These are phyloP conservation scores for Talaromyces piceae DNA, from an alignment of 2,329 filamentous ascomycete species.

Conservation along the genomic window DNA sequence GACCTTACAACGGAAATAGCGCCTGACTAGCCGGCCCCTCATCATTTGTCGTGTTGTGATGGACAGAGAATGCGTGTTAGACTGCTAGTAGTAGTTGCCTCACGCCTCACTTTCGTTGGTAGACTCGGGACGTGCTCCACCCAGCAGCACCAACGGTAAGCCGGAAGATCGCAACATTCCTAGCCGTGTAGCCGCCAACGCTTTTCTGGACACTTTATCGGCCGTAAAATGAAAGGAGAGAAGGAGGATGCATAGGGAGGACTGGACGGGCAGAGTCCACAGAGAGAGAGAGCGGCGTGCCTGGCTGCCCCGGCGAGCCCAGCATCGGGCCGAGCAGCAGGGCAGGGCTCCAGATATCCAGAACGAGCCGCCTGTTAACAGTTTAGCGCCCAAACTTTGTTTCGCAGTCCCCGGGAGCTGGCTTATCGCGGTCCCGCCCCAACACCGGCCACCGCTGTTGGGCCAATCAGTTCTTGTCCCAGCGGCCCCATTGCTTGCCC, in stretches of 20 bases:
- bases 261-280: no score
- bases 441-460: conserved; percentile 1
- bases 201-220: background rate
- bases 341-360: background rate
- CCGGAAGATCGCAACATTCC: no score
- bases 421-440: conserved; percentile 1
- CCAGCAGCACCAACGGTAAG: no score
- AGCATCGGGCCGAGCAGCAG: background rate
- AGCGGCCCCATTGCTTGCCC: background rate
- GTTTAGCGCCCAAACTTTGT: background rate
- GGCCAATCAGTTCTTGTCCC: background rate
- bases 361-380: background rate
- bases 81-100: no score
- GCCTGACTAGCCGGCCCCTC: background rate
- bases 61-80: background rate
- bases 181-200: background rate
- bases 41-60: background rate
- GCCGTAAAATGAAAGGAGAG: background rate
- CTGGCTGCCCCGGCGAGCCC: background rate
- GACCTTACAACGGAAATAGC: background rate
- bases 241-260: background rate
- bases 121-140: no score
- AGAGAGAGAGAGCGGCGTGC: background rate
- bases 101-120: background rate
- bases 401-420: background rate